A percentile compares a stretch with the other conserved stretches of the same genome.
Evolutionary conservation across 2,329 filamentous ascomycete species (phyloP).

Genomic region (Colletotrichum gigasporum): DNA sequence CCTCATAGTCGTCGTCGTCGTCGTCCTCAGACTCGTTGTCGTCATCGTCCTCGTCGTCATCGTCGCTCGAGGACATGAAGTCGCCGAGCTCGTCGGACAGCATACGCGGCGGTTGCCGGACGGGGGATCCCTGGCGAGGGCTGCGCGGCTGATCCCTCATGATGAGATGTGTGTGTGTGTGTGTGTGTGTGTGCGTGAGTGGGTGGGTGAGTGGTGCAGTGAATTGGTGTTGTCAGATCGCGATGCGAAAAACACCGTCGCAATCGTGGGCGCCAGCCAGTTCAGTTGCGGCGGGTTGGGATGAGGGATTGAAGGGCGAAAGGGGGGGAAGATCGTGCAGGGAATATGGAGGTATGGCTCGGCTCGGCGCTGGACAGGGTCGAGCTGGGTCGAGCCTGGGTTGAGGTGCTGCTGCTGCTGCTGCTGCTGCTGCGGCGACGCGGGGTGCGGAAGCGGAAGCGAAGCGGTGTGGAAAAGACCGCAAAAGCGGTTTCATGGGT

Average conservation of each 20-base stretch:
- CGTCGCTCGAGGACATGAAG: slow-evolving; percentile 22
- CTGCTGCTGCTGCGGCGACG: no score
- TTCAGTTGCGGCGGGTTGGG: slow-evolving; percentile 7
- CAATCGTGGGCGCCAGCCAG: no score
- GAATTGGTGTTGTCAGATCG: neutral
- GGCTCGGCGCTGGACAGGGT: neutral
- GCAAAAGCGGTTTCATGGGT: neutral
- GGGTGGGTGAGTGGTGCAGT: neutral
- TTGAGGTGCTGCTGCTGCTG: no score
- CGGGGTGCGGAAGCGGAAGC: slow-evolving; percentile 14
- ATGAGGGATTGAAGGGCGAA: neutral
- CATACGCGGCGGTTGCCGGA: neutral
- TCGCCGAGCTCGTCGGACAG: slow-evolving; percentile 27
- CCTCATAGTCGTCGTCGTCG: neutral
- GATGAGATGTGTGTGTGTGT: neutral
- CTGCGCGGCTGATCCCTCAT: slow-evolving; percentile 24
- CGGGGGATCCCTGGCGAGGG: slow-evolving; percentile 19
- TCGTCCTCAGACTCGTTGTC: no score
- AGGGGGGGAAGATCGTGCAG: neutral
- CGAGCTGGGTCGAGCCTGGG: no score
- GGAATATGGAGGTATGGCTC: neutral
- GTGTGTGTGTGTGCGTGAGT: neutral
- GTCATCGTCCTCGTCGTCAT: slow-evolving; percentile 5
- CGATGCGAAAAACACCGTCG: neutral
- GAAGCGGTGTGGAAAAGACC: slow-evolving; percentile 19